Conservation (phyloP, 75 land plant genomes). For the Gnetum montanum region DNA sequence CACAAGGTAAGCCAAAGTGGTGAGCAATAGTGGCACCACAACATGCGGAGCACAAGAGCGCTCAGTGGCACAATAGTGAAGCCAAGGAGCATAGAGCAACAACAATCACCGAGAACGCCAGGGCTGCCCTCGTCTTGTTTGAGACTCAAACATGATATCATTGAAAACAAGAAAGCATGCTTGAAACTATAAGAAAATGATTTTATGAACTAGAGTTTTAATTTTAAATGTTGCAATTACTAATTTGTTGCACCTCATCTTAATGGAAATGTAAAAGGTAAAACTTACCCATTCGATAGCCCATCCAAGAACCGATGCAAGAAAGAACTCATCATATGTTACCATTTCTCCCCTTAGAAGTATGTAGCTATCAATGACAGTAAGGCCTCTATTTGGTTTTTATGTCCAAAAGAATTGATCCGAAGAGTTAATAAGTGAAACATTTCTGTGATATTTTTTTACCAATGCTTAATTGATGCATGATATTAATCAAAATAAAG, state of each 20-base stretch:
- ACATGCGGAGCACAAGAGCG: too few species aligned
- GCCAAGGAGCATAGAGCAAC: too few species aligned
- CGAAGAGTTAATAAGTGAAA: too few species aligned
- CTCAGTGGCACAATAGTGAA: too few species aligned
- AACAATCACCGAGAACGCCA: too few species aligned
- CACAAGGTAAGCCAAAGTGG: too few species aligned
- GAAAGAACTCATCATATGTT: conserved; percentile 63
- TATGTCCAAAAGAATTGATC: conserved; percentile 69
- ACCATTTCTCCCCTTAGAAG: conserved; percentile 62
- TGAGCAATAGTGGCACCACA: too few species aligned
- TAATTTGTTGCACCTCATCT: too few species aligned
- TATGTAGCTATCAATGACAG: conserved; percentile 88
- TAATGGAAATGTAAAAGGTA: too few species aligned
- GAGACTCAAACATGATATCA: conserved; percentile 91
- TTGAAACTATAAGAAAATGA: conserved; percentile 61
- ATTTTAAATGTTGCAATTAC: too few species aligned
- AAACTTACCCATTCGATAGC: conserved; percentile 99
- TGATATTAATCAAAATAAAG: not conserved
- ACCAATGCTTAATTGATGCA: not conserved
- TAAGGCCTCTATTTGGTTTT: conserved; percentile 86
- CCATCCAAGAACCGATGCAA: conserved; percentile 85
- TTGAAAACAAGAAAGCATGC: conserved; percentile 93
- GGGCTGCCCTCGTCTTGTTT: conserved; percentile 84
- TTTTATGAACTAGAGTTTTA: too few species aligned
- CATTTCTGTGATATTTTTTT: too few species aligned